Evolutionary conservation across 2,329 filamentous ascomycete species (phyloP).

Genomic region (Stemphylium beticola): DNA sequence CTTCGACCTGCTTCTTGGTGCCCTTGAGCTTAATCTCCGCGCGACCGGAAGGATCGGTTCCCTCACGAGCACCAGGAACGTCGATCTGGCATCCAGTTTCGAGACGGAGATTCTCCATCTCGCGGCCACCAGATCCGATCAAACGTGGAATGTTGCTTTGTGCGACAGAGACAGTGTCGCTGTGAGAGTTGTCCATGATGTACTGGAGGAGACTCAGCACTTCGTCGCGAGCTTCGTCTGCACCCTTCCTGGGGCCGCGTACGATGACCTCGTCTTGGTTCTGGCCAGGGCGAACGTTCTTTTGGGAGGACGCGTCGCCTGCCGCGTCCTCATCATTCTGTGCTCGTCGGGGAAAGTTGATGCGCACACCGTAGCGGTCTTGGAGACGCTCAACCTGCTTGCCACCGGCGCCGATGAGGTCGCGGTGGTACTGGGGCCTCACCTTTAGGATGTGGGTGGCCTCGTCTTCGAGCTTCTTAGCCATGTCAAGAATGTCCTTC

Average conservation of each 20-base stretch:
- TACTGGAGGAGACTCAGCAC: conserved; percentile 88
- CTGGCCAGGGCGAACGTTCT: conserved; percentile 69
- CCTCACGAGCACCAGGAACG: conserved; percentile 80
- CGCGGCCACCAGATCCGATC: conserved; percentile 87
- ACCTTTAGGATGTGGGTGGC: conserved; percentile 86
- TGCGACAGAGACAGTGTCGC: conserved; percentile 80
- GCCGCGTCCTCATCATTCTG: conserved; percentile 71
- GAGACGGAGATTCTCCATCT: conserved; percentile 87
- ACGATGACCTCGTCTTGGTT: conserved; percentile 87
- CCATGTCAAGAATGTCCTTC: conserved; percentile 78
- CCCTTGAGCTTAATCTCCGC: conserved; percentile 93
- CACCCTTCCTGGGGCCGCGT: conserved; percentile 89
- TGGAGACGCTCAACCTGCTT: conserved; percentile 90
- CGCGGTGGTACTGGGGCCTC: conserved; percentile 90
- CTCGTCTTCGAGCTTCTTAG: conserved; percentile 88
- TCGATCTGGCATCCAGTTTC: conserved; percentile 88
- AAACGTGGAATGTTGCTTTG: conserved; percentile 92
- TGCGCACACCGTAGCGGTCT: conserved; percentile 88
- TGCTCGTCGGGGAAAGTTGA: conserved; percentile 85
- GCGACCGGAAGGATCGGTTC: conserved; percentile 66
- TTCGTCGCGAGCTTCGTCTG: conserved; percentile 90
- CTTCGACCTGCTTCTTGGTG: conserved; percentile 86
- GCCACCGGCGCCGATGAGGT: conserved; percentile 89
- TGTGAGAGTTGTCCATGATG: conserved; percentile 84
- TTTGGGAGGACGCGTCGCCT: conserved; percentile 67